A percentile compares a stretch with the other conserved stretches of the same genome.
phyloP scores from a whole-genome alignment of 1,284 basidiomycete species.

The Sanghuangporus sanghuang region DNA sequence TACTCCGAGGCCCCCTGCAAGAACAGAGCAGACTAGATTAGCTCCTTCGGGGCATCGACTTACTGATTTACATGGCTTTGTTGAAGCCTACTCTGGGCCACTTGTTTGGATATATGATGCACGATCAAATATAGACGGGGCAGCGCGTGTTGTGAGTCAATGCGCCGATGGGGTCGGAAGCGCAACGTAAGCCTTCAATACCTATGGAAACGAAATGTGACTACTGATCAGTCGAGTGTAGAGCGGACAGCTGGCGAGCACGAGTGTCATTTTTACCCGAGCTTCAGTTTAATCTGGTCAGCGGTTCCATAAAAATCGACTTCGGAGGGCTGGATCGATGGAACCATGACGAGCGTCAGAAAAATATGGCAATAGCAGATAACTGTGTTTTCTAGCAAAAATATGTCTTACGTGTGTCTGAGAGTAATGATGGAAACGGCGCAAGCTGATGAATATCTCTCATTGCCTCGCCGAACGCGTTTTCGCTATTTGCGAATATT shows the following conservation, averaged over 20 bases:
- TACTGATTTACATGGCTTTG: conserved; percentile 57
- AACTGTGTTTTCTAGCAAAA: not conserved
- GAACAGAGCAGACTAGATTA: conserved; percentile 38
- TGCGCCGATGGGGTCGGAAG: conserved; percentile 63
- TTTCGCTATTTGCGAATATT: too few relatives aligned
- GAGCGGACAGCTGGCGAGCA: conserved; percentile 76
- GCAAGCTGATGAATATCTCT: too few relatives aligned
- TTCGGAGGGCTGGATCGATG: conserved; percentile 73
- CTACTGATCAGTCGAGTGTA: conserved; percentile 26
- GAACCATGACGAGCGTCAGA: conserved; percentile 55
- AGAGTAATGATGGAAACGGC: not conserved
- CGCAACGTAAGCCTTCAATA: conserved; percentile 52
- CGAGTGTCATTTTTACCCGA: conserved; percentile 64
- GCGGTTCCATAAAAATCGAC: conserved; percentile 61
- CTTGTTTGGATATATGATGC: conserved; percentile 71
- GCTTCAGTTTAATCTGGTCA: conserved; percentile 61
- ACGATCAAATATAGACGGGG: conserved; percentile 58
- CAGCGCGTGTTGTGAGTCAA: conserved; percentile 55
- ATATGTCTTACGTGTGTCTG: not conserved
- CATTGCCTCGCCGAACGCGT: too few relatives aligned
- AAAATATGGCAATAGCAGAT: conserved; percentile 54
- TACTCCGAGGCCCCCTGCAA: conserved; percentile 41
- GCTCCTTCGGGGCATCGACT: conserved; percentile 41
- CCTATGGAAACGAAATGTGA: not conserved
- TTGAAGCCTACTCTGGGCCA: conserved; percentile 68